phyloP scores from a whole-genome alignment of 345 rosid species.

The Adansonia digitata region DNA sequence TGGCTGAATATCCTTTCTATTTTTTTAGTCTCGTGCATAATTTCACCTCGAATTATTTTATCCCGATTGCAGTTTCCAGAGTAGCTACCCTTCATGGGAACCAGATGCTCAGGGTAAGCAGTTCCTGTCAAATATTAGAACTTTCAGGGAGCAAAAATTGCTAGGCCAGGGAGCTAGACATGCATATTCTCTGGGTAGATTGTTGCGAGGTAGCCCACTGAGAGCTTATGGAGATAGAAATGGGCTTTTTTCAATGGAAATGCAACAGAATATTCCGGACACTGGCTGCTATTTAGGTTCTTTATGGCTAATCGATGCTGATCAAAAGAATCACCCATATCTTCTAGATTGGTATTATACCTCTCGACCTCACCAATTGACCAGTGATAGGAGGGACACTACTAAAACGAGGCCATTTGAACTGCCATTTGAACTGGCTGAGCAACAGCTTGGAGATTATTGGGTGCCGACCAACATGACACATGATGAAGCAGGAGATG shows the following conservation, averaged over 20 bases:
- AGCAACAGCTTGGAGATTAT: slow-evolving; percentile 37
- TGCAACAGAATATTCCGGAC: slow-evolving; percentile 26
- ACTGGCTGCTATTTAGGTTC: slow-evolving; percentile 43
- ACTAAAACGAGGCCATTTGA: slow-evolving; percentile 15
- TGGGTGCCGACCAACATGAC: slow-evolving; percentile 44
- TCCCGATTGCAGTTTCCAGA: slow-evolving; percentile 72
- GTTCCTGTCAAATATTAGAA: slow-evolving; percentile 60
- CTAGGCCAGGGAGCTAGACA: slow-evolving; percentile 43
- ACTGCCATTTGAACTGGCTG: slow-evolving; percentile 17
- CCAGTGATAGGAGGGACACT: slow-evolving; percentile 12
- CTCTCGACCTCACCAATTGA: slow-evolving; percentile 34
- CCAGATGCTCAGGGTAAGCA: slow-evolving; percentile 75
- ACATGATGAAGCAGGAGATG: slow-evolving; percentile 27
- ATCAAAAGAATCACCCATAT: slow-evolving; percentile 70
- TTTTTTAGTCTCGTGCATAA: background rate
- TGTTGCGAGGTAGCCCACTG: slow-evolving; percentile 43
- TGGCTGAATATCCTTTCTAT: background rate
- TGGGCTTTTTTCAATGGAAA: slow-evolving; percentile 42
- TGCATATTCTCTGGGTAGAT: slow-evolving; percentile 36
- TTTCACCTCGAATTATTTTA: background rate
- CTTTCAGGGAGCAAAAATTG: slow-evolving; percentile 72
- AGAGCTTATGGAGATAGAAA: slow-evolving; percentile 43
- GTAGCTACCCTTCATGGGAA: slow-evolving; percentile 86
- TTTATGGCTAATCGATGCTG: slow-evolving; percentile 60
- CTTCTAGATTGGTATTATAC: slow-evolving; percentile 90